Percentiles rank a stretch among this genome's conserved stretches.
Evolutionary conservation across 768 basidiomycete species (phyloP).

Genomic region (Saitozyma podzolica): DNA sequence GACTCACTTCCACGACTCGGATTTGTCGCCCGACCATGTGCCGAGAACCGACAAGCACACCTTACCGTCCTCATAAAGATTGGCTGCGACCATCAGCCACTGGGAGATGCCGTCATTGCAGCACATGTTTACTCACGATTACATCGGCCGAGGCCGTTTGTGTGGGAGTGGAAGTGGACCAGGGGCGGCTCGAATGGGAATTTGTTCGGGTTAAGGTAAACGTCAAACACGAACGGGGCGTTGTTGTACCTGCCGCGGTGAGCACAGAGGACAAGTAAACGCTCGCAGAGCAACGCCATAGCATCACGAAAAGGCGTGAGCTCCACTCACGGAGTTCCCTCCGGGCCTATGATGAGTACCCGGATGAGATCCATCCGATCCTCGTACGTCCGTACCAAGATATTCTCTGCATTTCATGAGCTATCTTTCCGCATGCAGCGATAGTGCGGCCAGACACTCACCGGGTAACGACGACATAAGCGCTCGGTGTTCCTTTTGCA

Average conservation of each 20-base stretch:
- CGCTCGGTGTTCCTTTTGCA: conserved; percentile 79
- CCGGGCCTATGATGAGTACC: conserved; percentile 85
- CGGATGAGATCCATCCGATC: conserved; percentile 83
- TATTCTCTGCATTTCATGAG: conserved; percentile 62
- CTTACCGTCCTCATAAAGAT: conserved; percentile 93
- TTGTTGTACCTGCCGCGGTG: conserved; percentile 63
- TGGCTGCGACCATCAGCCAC: conserved; percentile 48
- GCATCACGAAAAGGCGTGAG: neutral
- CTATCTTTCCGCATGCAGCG: neutral
- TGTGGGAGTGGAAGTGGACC: conserved; percentile 91
- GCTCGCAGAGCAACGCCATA: neutral
- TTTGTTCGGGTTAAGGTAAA: conserved; percentile 72
- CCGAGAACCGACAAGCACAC: conserved; percentile 88
- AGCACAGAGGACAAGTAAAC: neutral
- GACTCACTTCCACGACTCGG: conserved; percentile 72
- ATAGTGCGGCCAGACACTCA: conserved; percentile 49
- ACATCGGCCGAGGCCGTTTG: conserved; percentile 88
- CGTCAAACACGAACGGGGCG: conserved; percentile 92
- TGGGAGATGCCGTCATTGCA: conserved; percentile 10
- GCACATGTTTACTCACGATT: conserved; percentile 28
- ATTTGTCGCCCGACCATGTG: conserved; percentile 86
- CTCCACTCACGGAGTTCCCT: conserved; percentile 70
- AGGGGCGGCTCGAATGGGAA: conserved; percentile 63
- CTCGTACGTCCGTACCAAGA: conserved; percentile 86
- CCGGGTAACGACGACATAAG: conserved; percentile 79